phyloP scores from a whole-genome alignment of 768 basidiomycete genomes.

The Lepiota venenata region DNA sequence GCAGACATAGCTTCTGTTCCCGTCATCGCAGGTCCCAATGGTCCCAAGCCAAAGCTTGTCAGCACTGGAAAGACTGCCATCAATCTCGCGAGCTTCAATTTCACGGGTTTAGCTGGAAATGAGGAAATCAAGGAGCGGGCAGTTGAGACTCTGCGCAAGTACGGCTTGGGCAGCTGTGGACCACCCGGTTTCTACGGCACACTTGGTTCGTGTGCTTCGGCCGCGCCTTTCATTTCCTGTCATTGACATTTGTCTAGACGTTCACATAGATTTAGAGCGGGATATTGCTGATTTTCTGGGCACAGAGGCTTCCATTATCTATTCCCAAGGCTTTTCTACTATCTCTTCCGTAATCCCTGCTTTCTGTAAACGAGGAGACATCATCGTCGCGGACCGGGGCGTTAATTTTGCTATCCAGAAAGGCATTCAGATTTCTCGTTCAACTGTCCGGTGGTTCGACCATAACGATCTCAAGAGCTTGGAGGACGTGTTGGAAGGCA shows the following conservation, averaged over 20 bases:
- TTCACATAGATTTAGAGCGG: constrained; percentile 85
- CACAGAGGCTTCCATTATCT: constrained; percentile 85
- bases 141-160: constrained; percentile 79
- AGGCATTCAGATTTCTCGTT: constrained; percentile 91
- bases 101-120: constrained; percentile 85
- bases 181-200: constrained; percentile 98
- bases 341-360: constrained; percentile 94
- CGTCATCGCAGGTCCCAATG: constrained; percentile 74
- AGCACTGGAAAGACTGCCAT: constrained; percentile 67
- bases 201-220: constrained; percentile 57
- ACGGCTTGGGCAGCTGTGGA: constrained; percentile 93
- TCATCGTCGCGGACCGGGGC: constrained; percentile 98
- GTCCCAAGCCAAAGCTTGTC: constrained; percentile 79
- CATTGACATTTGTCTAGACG: constrained; percentile 49
- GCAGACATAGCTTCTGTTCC: constrained; percentile 74
- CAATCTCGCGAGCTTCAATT: constrained; percentile 91
- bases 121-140: constrained; percentile 85
- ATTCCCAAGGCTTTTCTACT: constrained; percentile 91
- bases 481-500: constrained; percentile 78
- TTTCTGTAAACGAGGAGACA: constrained; percentile 95
- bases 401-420: constrained; percentile 95
- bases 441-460: constrained; percentile 92
- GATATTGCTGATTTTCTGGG: constrained; percentile 91
- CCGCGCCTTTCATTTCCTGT: not conserved
- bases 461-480: constrained; percentile 92